These are phyloP conservation scores for Pseudonitzschia pungens DNA, from an alignment of 108 stramenopile species.

Conservation along the genomic window DNA sequence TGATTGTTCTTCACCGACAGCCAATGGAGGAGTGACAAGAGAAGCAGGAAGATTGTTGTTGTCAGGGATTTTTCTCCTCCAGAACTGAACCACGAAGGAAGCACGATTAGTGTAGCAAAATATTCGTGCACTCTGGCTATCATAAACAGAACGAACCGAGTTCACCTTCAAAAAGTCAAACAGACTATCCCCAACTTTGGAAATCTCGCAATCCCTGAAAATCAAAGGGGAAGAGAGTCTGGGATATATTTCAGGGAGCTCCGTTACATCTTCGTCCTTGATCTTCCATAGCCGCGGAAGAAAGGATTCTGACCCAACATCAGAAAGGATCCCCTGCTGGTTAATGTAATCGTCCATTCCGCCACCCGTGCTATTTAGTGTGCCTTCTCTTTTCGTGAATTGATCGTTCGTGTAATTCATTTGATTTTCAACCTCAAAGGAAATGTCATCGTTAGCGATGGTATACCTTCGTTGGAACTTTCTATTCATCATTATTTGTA, in stretches of 20 bases:
- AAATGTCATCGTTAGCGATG: not conserved
- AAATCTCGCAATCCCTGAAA: not conserved
- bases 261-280: not conserved
- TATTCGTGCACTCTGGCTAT: not conserved
- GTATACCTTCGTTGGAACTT: not conserved
- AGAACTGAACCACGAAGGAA: slow-evolving; percentile 17
- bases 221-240: slow-evolving; percentile 1
- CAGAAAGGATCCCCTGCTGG: not conserved
- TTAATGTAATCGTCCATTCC: not conserved
- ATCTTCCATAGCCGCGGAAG: not conserved
- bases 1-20: not conserved
- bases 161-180: not conserved
- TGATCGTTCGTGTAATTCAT: not conserved
- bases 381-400: not conserved
- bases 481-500: not conserved
- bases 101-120: not conserved
- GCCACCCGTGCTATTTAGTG: not conserved
- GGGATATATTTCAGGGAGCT: slow-evolving; percentile 6
- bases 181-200: not conserved
- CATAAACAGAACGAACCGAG: not conserved
- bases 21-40: not conserved
- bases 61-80: not conserved
- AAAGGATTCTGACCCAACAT: not conserved
- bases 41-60: not conserved
- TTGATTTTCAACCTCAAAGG: not conserved